phyloP scores from a whole-genome alignment of 345 rosid genomes.

The Moricandia arvensis region DNA sequence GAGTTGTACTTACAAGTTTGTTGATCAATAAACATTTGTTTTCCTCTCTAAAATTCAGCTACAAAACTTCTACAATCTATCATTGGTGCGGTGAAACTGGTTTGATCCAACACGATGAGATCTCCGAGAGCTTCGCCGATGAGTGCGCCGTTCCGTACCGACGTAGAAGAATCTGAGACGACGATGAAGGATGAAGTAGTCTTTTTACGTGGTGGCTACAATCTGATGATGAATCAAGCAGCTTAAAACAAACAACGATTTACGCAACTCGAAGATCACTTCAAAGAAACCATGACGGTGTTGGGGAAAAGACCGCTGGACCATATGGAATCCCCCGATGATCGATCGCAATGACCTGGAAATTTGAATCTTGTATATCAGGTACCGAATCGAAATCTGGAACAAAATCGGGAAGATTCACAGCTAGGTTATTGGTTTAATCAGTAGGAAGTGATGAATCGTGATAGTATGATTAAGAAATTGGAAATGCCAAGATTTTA shows the following conservation, averaged over 20 bases:
- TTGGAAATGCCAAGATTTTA: not conserved
- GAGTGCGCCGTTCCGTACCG: not conserved
- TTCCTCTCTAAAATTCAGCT: too few species aligned
- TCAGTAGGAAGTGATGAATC: not conserved
- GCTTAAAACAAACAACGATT: not conserved
- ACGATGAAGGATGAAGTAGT: not conserved
- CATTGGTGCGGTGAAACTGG: not conserved
- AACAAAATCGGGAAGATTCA: not conserved
- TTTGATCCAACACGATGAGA: not conserved
- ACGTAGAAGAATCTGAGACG: not conserved
- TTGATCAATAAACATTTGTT: too few species aligned
- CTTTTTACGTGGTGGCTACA: not conserved
- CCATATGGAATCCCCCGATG: not conserved
- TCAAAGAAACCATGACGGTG: not conserved
- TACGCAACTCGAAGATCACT: not conserved
- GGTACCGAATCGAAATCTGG: not conserved
- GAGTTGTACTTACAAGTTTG: too few species aligned
- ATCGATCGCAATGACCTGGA: not conserved
- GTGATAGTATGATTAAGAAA: not conserved
- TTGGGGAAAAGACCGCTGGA: not conserved
- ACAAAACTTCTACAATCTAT: not conserved
- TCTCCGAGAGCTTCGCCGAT: not conserved
- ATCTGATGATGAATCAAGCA: not conserved
- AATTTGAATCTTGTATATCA: not conserved
- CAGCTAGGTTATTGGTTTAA: not conserved